phyloP scores from a whole-genome alignment of 768 basidiomycete genomes.

The Tubosaeta sp. region DNA sequence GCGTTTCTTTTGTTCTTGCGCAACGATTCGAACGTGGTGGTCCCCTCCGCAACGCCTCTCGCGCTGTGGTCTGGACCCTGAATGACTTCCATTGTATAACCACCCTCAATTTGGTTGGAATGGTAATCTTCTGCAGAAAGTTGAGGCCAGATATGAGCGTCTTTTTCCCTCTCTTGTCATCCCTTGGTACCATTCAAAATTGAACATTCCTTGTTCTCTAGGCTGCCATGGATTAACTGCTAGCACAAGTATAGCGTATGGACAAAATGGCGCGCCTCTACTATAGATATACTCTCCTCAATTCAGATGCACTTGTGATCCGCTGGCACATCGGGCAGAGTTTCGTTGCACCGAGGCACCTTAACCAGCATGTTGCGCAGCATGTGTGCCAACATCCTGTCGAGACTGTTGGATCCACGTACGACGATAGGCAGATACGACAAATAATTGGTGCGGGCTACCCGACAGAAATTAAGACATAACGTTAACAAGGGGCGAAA shows the following conservation, averaged over 20 bases:
- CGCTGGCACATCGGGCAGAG: constrained; percentile 86
- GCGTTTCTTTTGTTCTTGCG: constrained; percentile 8
- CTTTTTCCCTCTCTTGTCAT: background rate
- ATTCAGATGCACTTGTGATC: constrained; percentile 71
- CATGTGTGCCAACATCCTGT: constrained; percentile 89
- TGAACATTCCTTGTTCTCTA: constrained; percentile 4
- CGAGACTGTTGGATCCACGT: constrained; percentile 72
- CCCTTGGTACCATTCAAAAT: background rate
- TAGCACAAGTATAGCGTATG: constrained; percentile 4
- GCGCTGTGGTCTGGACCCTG: constrained; percentile 17
- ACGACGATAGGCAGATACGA: constrained; percentile 77
- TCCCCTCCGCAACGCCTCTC: constrained; percentile 22
- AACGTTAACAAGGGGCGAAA: constrained; percentile 16
- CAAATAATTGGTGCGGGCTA: constrained; percentile 40
- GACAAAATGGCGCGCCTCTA: background rate
- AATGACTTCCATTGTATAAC: constrained; percentile 42
- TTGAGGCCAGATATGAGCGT: constrained; percentile 89
- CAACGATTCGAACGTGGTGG: constrained; percentile 71
- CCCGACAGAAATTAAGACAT: constrained; percentile 12
- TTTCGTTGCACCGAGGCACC: constrained; percentile 77
- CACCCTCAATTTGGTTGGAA: constrained; percentile 46
- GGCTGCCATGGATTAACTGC: constrained; percentile 1
- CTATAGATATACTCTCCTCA: constrained; percentile 72
- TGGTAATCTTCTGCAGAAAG: constrained; percentile 48
- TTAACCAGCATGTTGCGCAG: constrained; percentile 78